Base-by-base conservation (phyloP, 1,284 basidiomycete species). In the Ceratobasidium sp. region DNA sequence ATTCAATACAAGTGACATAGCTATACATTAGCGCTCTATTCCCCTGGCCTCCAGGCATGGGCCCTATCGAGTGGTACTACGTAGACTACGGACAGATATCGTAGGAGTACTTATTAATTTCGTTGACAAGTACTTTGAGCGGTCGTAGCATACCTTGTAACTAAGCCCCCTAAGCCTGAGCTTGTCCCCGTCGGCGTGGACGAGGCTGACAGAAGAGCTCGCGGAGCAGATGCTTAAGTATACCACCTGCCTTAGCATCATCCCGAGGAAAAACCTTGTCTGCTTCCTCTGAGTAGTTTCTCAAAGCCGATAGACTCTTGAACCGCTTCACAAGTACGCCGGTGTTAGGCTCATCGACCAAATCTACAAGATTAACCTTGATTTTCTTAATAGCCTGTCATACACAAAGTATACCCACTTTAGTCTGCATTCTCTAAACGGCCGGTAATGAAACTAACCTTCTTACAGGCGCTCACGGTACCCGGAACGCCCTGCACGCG, bases 171-270 rank as follows among this genome's bases (percentile, higher is more conserved):
- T 33, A 4, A 49, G 46, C 46, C 46, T 18, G 46, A 9, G 61
- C 64, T 67, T 67, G n/a, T n/a, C n/a, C n/a, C n/a, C n/a, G 64
- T 10, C 20, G 39, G 44, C 46, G 64, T 9, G 28, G 20, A 23
- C 7, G 15, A 49, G 46, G 12, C 2, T 49, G 12, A 49, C 18
- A 3, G 1, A 67, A 7, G 23, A 67, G 10, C 26, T 67, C 2
- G 46, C 44, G 64, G 64, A 67, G 64, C 20, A 67, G 23, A 49
- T 67, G 26, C 20, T 67, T 44, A 15, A 67, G 44, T 1, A 67
- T 33, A 12, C 64, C 64, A 15, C 64, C 64, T 46, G 64, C 64
- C 4, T 67, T 33, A 18, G 40, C 64, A 26, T 49, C 44, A 6
- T 67, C 40, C n/a, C 15, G 1, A 5, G 44, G 64, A 6, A 67